Conservation (phyloP, 495 filamentous ascomycete species). For the Penicillium coffeae region DNA sequence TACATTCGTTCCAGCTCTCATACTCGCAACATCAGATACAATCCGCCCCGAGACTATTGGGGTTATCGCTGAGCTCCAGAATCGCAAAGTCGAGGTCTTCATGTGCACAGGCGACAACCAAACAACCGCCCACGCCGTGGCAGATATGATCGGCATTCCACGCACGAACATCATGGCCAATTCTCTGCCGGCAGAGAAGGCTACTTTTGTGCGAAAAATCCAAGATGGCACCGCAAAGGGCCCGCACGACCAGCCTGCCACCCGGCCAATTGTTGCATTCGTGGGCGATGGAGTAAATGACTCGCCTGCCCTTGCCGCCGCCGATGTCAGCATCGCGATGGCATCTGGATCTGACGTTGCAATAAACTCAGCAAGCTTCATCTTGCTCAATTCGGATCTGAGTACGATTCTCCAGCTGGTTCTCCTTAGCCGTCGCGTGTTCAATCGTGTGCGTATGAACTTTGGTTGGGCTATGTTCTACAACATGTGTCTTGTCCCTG, state of each 20-base stretch:
- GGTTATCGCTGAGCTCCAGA: conserved; percentile 65
- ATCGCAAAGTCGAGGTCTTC: conserved; percentile 65
- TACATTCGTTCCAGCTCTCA: conserved; percentile 56
- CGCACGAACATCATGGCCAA: conserved; percentile 76
- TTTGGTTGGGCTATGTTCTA: conserved; percentile 89
- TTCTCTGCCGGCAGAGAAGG: conserved; percentile 82
- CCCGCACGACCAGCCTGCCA: neutral
- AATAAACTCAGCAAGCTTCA: conserved; percentile 75
- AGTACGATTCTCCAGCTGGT: conserved; percentile 67
- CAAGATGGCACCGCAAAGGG: conserved; percentile 44
- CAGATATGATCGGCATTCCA: conserved; percentile 70
- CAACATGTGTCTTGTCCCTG: conserved; percentile 72
- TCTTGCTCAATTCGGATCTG: conserved; percentile 74
- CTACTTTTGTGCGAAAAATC: conserved; percentile 74
- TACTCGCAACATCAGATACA: conserved; percentile 68
- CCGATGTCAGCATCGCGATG: conserved; percentile 82
- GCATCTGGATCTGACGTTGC: conserved; percentile 83
- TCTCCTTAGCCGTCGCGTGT: conserved; percentile 66
- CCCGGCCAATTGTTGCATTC: conserved; percentile 51
- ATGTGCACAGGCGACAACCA: conserved; percentile 86
- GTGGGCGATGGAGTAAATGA: conserved; percentile 91
- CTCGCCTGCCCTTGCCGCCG: conserved; percentile 71
- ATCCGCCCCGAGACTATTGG: conserved; percentile 69
- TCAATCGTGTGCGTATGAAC: conserved; percentile 77
- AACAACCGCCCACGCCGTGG: conserved; percentile 60